These are phyloP conservation scores for Candida wancherniae DNA, from an alignment of 805 yeast species.

Conservation along the genomic window DNA sequence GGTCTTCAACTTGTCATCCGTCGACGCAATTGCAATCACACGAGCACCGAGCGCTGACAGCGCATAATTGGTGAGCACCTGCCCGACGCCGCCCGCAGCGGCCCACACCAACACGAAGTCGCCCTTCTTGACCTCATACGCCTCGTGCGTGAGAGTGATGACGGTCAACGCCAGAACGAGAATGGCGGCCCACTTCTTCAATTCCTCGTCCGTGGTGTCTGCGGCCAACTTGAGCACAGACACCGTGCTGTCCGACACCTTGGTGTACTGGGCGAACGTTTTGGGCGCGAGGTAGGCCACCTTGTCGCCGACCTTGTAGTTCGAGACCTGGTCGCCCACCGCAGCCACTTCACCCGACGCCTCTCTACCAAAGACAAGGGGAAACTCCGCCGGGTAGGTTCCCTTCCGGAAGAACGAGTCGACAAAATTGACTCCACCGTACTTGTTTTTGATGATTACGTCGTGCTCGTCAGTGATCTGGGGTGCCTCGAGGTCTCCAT, in stretches of 20 bases:
- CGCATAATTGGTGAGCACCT: constrained; percentile 61
- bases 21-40: constrained; percentile 81
- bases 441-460: constrained; percentile 66
- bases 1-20: constrained; percentile 60
- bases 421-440: constrained; percentile 77
- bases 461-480: constrained; percentile 46
- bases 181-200: constrained; percentile 56
- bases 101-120: constrained; percentile 80
- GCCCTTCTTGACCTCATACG: constrained; percentile 61
- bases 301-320: constrained; percentile 62
- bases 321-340: constrained; percentile 54
- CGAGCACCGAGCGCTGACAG: constrained; percentile 63
- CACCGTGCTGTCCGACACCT: constrained; percentile 31
- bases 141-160: constrained; percentile 59
- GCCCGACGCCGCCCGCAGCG: constrained; percentile 95
- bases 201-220: constrained; percentile 42
- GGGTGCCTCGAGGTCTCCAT: constrained; percentile 59
- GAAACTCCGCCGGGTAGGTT: constrained; percentile 55
- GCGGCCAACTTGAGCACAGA: constrained; percentile 35
- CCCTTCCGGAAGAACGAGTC: constrained; percentile 83
- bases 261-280: constrained; percentile 74
- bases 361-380: constrained; percentile 68
- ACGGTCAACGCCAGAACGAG: constrained; percentile 78
- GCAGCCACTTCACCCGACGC: constrained; percentile 68
- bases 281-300: constrained; percentile 50